Conservation (phyloP, 2,329 filamentous ascomycete genomes). For the Neonectria sp. region DNA sequence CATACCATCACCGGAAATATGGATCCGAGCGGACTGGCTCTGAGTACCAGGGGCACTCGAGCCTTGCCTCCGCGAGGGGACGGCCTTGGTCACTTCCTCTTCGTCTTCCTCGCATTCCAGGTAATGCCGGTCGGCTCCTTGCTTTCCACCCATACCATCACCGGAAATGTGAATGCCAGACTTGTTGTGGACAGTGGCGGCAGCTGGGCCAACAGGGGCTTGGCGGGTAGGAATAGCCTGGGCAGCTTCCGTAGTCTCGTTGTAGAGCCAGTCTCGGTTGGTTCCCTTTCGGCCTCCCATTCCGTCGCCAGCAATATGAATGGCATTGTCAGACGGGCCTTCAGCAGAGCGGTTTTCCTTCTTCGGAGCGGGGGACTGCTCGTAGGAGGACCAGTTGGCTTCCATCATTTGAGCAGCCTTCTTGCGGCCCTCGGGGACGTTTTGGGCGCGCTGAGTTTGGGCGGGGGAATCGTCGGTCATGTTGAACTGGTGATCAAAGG, state of each 20-base stretch:
- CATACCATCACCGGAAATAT: slow-evolving; percentile 76
- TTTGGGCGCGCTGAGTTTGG: slow-evolving; percentile 58
- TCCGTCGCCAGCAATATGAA: slow-evolving; percentile 70
- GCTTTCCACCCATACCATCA: slow-evolving; percentile 76
- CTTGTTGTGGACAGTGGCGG: slow-evolving; percentile 29
- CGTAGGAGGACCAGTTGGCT: slow-evolving; percentile 71
- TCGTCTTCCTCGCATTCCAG: slow-evolving; percentile 44
- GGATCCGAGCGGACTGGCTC: slow-evolving; percentile 64
- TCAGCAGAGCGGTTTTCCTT: slow-evolving; percentile 34
- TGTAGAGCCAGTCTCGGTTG: slow-evolving; percentile 69
- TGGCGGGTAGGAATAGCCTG: slow-evolving; percentile 53
- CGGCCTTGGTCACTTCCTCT: slow-evolving; percentile 54
- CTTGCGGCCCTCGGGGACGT: slow-evolving; percentile 71
- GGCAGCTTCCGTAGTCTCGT: slow-evolving; percentile 60
- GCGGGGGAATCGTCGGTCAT: slow-evolving; percentile 79
- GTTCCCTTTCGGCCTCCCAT: slow-evolving; percentile 74
- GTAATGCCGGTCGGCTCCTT: slow-evolving; percentile 69
- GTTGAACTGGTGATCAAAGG: slow-evolving; percentile 84
- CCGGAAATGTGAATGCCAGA: slow-evolving; percentile 62
- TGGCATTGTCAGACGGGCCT: slow-evolving; percentile 39
- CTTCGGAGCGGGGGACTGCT: slow-evolving; percentile 63
- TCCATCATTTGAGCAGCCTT: slow-evolving; percentile 84
- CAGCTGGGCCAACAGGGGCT: slow-evolving; percentile 37
- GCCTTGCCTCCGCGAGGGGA: slow-evolving; percentile 55
- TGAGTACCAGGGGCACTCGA: slow-evolving; percentile 52